phyloP scores from a whole-genome alignment of 2,329 filamentous ascomycete genomes.

The Fusarium pseudoanthophilum region DNA sequence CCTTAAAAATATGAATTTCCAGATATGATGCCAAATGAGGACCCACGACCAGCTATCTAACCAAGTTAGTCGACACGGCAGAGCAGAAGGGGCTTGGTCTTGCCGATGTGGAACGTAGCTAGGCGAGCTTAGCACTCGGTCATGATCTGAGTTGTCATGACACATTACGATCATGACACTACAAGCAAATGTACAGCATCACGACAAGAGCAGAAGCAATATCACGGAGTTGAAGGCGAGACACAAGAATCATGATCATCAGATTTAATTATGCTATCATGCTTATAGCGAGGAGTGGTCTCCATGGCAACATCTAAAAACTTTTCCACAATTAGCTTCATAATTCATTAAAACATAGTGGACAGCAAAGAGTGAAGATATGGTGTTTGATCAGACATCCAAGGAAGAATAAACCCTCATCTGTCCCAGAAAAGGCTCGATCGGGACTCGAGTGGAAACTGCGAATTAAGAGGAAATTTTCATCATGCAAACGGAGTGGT shows the following conservation, averaged over 20 bases:
- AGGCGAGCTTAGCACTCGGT: background rate
- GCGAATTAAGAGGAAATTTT: slow-evolving; percentile 82
- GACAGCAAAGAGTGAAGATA: slow-evolving; percentile 24
- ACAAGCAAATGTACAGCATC: background rate
- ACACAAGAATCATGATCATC: background rate
- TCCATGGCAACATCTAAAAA: slow-evolving; percentile 1
- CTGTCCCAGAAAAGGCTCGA: slow-evolving; percentile 73
- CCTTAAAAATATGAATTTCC: background rate
- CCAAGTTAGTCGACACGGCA: background rate
- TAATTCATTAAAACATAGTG: background rate
- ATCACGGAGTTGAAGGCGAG: background rate
- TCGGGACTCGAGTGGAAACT: slow-evolving; percentile 86
- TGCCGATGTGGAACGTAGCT: background rate
- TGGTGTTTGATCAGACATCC: slow-evolving; percentile 73
- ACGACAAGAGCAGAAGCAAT: background rate
- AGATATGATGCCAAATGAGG: background rate
- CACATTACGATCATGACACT: background rate
- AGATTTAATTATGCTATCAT: background rate
- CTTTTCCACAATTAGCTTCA: slow-evolving; percentile 42
- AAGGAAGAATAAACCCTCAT: slow-evolving; percentile 79
- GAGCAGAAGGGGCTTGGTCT: background rate
- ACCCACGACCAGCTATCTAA: background rate
- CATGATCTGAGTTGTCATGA: background rate
- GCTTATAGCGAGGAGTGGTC: background rate
- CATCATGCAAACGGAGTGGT: slow-evolving; percentile 64